Evolutionary conservation across 345 rosid genomes (phyloP).

Genomic region (Sisymbrium altissimum): DNA sequence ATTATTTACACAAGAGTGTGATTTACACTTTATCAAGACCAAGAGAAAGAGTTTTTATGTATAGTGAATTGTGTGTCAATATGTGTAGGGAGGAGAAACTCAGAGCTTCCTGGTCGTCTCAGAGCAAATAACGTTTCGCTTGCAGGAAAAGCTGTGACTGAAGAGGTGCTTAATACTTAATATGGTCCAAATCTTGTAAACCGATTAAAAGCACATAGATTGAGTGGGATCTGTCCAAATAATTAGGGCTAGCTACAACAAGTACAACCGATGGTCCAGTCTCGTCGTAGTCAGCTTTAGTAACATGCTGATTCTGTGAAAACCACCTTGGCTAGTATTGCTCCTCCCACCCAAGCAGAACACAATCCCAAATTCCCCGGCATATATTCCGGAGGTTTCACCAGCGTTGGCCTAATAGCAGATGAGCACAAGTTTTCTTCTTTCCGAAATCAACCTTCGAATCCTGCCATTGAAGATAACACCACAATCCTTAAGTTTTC

Average conservation of each 20-base stretch:
- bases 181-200: neutral
- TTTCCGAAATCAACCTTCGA: slow-evolving; percentile 94
- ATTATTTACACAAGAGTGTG: neutral
- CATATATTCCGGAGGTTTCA: slow-evolving; percentile 98
- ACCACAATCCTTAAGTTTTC: neutral
- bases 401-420: slow-evolving; percentile 78
- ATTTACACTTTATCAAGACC: neutral
- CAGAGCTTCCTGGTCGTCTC: slow-evolving; percentile 47
- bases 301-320: slow-evolving; percentile 94
- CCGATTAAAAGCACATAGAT: neutral
- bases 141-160: slow-evolving; percentile 27
- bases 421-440: slow-evolving; percentile 89
- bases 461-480: slow-evolving; percentile 51
- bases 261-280: slow-evolving; percentile 71
- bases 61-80: neutral
- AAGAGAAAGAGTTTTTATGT: neutral
- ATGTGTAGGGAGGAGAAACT: slow-evolving; percentile 51
- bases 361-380: slow-evolving; percentile 71
- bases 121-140: slow-evolving; percentile 34
- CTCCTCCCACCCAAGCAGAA: slow-evolving; percentile 99
- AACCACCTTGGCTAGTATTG: slow-evolving; percentile 98
- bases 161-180: too few species aligned
- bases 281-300: slow-evolving; percentile 95
- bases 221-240: neutral
- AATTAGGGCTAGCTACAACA: slow-evolving; percentile 6